These are phyloP conservation scores for Cladosporium sp. DNA, from an alignment of 2,329 filamentous ascomycete genomes.

Conservation along the genomic window DNA sequence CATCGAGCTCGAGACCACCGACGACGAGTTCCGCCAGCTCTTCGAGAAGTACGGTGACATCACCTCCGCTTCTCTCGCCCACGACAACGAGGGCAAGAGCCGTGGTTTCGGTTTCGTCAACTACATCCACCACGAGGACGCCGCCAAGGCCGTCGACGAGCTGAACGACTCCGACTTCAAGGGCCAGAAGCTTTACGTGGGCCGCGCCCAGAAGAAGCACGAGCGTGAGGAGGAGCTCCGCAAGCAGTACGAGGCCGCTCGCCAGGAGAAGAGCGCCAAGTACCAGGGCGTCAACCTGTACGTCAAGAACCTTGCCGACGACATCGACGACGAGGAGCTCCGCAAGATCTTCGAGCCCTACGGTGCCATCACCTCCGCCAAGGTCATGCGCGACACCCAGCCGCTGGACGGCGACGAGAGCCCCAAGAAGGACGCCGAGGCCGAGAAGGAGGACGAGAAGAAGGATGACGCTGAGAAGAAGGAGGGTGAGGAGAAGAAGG, in stretches of 20 bases:
- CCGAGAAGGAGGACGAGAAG: constrained; percentile 43
- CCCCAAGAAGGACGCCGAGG: constrained; percentile 33
- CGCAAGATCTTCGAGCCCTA: constrained; percentile 87
- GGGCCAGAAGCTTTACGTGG: constrained; percentile 93
- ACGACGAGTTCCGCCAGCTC: constrained; percentile 89
- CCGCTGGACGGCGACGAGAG: constrained; percentile 41
- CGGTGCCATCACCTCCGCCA: constrained; percentile 94
- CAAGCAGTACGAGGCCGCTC: constrained; percentile 96
- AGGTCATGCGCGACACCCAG: constrained; percentile 90
- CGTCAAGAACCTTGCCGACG: constrained; percentile 97
- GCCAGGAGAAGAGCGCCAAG: constrained; percentile 97
- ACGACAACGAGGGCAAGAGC: constrained; percentile 93
- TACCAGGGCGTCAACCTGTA: constrained; percentile 99
- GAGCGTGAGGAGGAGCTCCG: constrained; percentile 99
- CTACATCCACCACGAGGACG: constrained; percentile 84
- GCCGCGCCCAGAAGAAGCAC: constrained; percentile 99
- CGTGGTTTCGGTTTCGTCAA: constrained; percentile 95
- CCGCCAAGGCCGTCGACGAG: constrained; percentile 78
- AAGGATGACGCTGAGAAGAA: constrained; percentile 48
- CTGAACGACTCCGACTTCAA: constrained; percentile 89
- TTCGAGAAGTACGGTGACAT: constrained; percentile 92
- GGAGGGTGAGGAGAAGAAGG: constrained; percentile 47
- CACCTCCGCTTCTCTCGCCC: constrained; percentile 89
- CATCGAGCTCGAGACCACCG: constrained; percentile 73
- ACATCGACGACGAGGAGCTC: constrained; percentile 96